Evolutionary conservation across 257 asterid species (phyloP).

Genomic region (Phtheirospermum japonicum): DNA sequence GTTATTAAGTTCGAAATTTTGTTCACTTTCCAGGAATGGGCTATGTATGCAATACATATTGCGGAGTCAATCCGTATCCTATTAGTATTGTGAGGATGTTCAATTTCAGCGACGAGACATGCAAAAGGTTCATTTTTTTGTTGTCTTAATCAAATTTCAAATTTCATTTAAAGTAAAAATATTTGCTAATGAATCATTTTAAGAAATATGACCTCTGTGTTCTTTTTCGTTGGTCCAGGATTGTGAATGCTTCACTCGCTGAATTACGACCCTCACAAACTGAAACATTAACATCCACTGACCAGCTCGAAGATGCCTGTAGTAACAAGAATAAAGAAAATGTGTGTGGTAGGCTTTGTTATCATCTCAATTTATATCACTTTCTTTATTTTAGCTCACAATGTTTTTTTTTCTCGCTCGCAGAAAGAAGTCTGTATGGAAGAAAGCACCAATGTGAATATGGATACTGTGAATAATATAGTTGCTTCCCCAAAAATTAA

Average conservation of each 20-base stretch:
- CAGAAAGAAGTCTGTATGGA: conserved; percentile 21
- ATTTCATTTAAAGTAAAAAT: conserved; percentile 36
- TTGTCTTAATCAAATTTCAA: neutral
- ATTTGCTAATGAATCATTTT: conserved; percentile 32
- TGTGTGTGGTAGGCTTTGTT: conserved; percentile 33
- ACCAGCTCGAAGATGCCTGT: conserved; percentile 41
- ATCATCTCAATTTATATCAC: conserved; percentile 9
- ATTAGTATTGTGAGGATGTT: conserved; percentile 74
- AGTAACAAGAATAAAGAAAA: conserved; percentile 31
- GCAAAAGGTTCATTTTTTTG: conserved; percentile 53
- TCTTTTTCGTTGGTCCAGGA: conserved; percentile 46
- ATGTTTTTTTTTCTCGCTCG: conserved; percentile 23
- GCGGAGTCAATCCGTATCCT: conserved; percentile 54
- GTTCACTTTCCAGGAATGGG: conserved; percentile 64
- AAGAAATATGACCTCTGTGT: conserved; percentile 3
- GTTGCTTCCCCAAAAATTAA: conserved; percentile 41
- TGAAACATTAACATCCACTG: conserved; percentile 36
- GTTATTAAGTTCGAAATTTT: conserved; percentile 5
- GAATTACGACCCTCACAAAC: conserved; percentile 46
- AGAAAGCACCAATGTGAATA: conserved; percentile 35
- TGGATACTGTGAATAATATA: conserved; percentile 34
- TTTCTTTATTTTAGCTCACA: conserved; percentile 3
- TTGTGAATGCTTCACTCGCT: conserved; percentile 55
- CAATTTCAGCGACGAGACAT: conserved; percentile 73
- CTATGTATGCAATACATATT: conserved; percentile 76